Percentiles rank a stretch among this genome's conserved stretches.
Evolutionary conservation across 805 yeast genomes (phyloP).

Genomic region (Candida fluviatilis): DNA sequence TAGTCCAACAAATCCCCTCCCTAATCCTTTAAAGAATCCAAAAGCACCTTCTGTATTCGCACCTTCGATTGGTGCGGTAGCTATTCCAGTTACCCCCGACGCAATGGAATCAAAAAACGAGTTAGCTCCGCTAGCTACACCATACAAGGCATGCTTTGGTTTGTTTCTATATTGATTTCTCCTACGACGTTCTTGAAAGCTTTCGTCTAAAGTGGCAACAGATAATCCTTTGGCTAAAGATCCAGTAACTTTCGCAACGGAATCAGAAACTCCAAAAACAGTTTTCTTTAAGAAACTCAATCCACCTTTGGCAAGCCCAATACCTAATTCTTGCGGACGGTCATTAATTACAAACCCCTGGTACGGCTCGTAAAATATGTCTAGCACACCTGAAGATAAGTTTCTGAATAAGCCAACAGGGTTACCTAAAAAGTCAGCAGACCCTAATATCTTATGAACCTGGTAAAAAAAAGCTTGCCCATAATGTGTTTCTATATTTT

Average conservation of each 20-base stretch:
- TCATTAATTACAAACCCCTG: constrained; percentile 93
- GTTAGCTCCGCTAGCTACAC: constrained; percentile 80
- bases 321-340: constrained; percentile 92
- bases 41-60: constrained; percentile 83
- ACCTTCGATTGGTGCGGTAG: constrained; percentile 86
- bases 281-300: constrained; percentile 90
- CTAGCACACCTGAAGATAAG: constrained; percentile 91
- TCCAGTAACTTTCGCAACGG: constrained; percentile 88
- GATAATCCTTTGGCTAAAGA: constrained; percentile 92
- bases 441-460: constrained; percentile 86
- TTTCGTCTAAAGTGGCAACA: constrained; percentile 81
- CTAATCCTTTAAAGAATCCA: constrained; percentile 91
- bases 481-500: constrained; percentile 77
- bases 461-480: constrained; percentile 91
- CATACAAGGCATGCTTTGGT: constrained; percentile 81
- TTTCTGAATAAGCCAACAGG: constrained; percentile 96
- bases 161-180: constrained; percentile 69
- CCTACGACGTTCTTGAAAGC: constrained; percentile 79
- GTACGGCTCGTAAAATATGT: constrained; percentile 94
- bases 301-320: constrained; percentile 95
- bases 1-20: constrained; percentile 90
- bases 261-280: constrained; percentile 91
- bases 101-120: constrained; percentile 83
- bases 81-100: constrained; percentile 87
- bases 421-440: constrained; percentile 94